phyloP scores from a whole-genome alignment of 371 early-diverging fungal species.

The Rhizopus arrhizus region DNA sequence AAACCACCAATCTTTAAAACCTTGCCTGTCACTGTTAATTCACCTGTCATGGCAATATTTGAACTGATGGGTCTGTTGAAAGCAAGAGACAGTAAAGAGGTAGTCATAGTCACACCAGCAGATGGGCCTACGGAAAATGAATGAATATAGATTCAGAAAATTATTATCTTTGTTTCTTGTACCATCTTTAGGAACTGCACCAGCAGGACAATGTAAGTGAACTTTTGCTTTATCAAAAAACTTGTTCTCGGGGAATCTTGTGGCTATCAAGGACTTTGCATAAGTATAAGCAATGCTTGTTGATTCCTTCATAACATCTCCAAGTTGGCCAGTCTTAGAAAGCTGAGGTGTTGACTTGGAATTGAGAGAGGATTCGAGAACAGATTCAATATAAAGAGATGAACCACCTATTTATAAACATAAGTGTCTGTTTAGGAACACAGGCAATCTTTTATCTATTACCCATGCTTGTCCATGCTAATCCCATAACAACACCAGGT shows the following conservation, averaged over 20 bases:
- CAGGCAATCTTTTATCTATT: constrained; percentile 13
- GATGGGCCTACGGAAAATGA: constrained; percentile 72
- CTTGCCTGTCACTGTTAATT: constrained; percentile 95
- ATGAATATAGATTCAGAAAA: neutral
- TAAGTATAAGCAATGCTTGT: constrained; percentile 93
- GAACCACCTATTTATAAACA: constrained; percentile 74
- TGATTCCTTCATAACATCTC: constrained; percentile 99
- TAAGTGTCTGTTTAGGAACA: neutral
- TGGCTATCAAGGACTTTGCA: constrained; percentile 78
- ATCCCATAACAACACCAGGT: constrained; percentile 94
- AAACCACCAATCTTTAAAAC: constrained; percentile 96
- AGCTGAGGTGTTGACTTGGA: constrained; percentile 71
- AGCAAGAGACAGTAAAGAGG: constrained; percentile 89
- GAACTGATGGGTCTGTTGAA: constrained; percentile 73
- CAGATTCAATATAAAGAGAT: constrained; percentile 92
- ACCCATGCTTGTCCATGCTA: constrained; percentile 96
- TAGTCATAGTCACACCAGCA: constrained; percentile 95
- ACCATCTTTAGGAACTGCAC: constrained; percentile 98
- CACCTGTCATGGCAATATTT: constrained; percentile 97
- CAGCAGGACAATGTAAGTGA: constrained; percentile 97
- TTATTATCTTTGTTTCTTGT: constrained; percentile 6
- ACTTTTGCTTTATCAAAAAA: constrained; percentile 90
- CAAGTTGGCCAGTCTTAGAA: constrained; percentile 90
- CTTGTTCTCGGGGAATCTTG: constrained; percentile 75
- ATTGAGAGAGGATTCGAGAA: constrained; percentile 74